phyloP scores from a whole-genome alignment of 192 early-diverging fungal species.

The Gaertneriomyces sp. region DNA sequence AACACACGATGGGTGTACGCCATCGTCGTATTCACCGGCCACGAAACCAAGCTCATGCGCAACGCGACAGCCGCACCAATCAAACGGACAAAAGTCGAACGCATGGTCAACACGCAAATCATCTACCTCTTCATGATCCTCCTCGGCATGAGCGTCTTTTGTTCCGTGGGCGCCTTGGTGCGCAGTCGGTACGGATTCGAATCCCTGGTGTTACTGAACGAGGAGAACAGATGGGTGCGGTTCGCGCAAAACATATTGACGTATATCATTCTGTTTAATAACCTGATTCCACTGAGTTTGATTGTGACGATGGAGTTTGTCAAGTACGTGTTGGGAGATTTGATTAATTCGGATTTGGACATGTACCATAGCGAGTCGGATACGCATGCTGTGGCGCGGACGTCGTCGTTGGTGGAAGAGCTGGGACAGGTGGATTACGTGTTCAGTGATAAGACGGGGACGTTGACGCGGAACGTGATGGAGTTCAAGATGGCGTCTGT shows the following conservation, averaged over 20 bases:
- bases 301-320: constrained; percentile 99
- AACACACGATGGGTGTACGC: constrained; percentile 96
- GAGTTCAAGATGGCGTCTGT: constrained; percentile 74
- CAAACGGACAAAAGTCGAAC: constrained; percentile 89
- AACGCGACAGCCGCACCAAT: constrained; percentile 90
- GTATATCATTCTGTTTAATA: constrained; percentile 98
- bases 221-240: neutral
- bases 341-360: constrained; percentile 96
- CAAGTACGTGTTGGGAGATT: constrained; percentile 81
- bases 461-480: constrained; percentile 58
- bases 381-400: constrained; percentile 92
- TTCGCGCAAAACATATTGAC: constrained; percentile 75
- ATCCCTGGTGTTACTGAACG: neutral
- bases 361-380: constrained; percentile 94
- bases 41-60: constrained; percentile 96
- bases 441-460: constrained; percentile 89
- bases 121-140: constrained; percentile 87
- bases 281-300: constrained; percentile 98
- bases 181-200: constrained; percentile 25
- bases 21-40: constrained; percentile 97
- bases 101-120: constrained; percentile 91
- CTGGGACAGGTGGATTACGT: constrained; percentile 97
- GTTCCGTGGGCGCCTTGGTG: constrained; percentile 73
- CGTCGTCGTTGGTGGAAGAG: constrained; percentile 93
- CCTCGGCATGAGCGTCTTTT: constrained; percentile 75